Evolutionary conservation across 345 rosid genomes (phyloP).

Genomic region (Camelina laxa): DNA sequence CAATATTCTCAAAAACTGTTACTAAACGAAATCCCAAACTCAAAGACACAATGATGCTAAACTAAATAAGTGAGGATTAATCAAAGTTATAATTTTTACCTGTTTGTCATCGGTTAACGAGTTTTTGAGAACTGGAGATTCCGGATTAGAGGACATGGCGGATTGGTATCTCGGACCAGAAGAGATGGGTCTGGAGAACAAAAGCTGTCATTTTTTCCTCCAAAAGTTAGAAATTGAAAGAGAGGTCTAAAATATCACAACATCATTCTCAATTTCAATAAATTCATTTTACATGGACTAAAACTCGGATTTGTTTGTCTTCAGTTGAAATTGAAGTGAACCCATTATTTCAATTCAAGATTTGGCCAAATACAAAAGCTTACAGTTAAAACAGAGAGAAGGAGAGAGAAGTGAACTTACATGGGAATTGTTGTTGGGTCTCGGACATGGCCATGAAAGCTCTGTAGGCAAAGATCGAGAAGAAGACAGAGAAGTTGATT

Average conservation of each 20-base stretch:
- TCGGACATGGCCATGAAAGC: constrained; percentile 48
- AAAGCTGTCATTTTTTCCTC: constrained; percentile 31
- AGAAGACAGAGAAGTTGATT: constrained; percentile 46
- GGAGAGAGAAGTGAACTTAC: constrained; percentile 33
- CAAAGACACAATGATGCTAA: not conserved
- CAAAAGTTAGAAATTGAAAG: constrained; percentile 8
- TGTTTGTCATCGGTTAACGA: constrained; percentile 33
- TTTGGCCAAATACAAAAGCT: constrained; percentile 17
- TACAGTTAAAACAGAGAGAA: too few species aligned
- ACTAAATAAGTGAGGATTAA: not conserved
- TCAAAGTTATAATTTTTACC: constrained; percentile 31
- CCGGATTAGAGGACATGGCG: constrained; percentile 19
- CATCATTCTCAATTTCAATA: not conserved
- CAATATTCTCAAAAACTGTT: not conserved
- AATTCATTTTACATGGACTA: too few species aligned
- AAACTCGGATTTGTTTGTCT: constrained; percentile 22
- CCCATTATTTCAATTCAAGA: constrained; percentile 43
- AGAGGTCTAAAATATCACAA: constrained; percentile 21
- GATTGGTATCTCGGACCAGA: constrained; percentile 17
- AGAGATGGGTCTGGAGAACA: constrained; percentile 38
- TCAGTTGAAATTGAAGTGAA: constrained; percentile 17
- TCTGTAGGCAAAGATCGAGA: constrained; percentile 50
- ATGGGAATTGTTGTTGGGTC: constrained; percentile 43
- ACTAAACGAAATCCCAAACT: not conserved
- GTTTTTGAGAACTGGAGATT: not conserved